A percentile compares a stretch with the other conserved stretches of the same genome.
These are phyloP conservation scores for Fusarium nisikadoi DNA, from an alignment of 2,329 filamentous ascomycete genomes.

Conservation along the genomic window DNA sequence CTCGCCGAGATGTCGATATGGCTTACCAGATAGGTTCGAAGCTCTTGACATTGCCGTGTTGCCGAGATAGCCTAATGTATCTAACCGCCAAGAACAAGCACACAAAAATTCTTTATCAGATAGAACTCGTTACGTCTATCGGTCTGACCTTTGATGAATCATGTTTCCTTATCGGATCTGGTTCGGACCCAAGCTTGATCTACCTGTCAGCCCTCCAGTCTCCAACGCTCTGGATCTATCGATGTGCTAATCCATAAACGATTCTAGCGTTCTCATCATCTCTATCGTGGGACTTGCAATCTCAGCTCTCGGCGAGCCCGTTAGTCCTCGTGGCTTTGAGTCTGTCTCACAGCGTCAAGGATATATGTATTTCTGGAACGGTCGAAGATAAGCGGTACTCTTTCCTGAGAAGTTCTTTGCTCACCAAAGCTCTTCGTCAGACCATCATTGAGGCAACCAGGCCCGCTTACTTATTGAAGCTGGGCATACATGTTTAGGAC, in stretches of 20 bases:
- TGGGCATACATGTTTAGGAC: neutral
- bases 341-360: neutral
- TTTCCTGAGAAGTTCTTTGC: neutral
- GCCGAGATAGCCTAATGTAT: neutral
- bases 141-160: neutral
- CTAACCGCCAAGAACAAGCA: neutral
- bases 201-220: conserved; percentile 22
- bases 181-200: conserved; percentile 12
- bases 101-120: neutral
- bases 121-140: neutral
- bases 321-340: neutral
- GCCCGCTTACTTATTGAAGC: neutral
- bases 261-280: conserved; percentile 1
- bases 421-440: neutral
- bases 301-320: conserved; percentile 17
- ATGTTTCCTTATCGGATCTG: neutral
- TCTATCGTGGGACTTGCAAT: neutral
- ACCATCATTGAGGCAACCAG: neutral
- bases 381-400: neutral
- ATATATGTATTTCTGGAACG: neutral
- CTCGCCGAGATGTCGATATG: neutral
- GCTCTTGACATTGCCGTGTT: neutral
- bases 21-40: neutral
- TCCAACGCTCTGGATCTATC: neutral
- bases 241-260: neutral